These are phyloP conservation scores for Boletus patriciae DNA, from an alignment of 768 basidiomycete species.

Conservation along the genomic window DNA sequence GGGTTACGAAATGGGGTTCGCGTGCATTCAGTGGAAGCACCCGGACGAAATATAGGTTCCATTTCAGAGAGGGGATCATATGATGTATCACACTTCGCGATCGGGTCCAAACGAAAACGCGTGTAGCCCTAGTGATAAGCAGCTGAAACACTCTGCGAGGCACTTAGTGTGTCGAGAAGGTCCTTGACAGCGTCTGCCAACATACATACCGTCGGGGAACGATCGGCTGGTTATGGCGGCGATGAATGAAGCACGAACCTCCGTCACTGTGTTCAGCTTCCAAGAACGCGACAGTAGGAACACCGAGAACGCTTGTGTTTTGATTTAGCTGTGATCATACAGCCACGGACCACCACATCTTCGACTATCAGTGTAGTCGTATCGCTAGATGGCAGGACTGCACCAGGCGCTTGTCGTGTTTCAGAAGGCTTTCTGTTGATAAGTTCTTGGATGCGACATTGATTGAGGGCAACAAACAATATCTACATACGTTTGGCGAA, in stretches of 20 bases:
- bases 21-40: neutral
- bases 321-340: neutral
- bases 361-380: neutral
- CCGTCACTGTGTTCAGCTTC: neutral
- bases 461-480: too few species aligned
- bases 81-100: neutral
- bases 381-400: neutral
- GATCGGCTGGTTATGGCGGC: neutral
- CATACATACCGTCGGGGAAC: neutral
- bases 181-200: neutral
- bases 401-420: too few species aligned
- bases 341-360: neutral
- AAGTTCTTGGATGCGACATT: neutral
- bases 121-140: neutral
- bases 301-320: neutral
- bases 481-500: neutral
- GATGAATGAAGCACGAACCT: neutral
- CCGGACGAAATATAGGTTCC: slow-evolving; percentile 4
- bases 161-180: too few species aligned
- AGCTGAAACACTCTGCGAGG: neutral
- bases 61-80: neutral
- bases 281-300: neutral
- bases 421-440: neutral
- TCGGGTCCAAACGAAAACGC: neutral
- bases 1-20: slow-evolving; percentile 11